Evolutionary conservation across 2,329 filamentous ascomycete species (phyloP).

Genomic region (Cylindrodendrum hubeiense): DNA sequence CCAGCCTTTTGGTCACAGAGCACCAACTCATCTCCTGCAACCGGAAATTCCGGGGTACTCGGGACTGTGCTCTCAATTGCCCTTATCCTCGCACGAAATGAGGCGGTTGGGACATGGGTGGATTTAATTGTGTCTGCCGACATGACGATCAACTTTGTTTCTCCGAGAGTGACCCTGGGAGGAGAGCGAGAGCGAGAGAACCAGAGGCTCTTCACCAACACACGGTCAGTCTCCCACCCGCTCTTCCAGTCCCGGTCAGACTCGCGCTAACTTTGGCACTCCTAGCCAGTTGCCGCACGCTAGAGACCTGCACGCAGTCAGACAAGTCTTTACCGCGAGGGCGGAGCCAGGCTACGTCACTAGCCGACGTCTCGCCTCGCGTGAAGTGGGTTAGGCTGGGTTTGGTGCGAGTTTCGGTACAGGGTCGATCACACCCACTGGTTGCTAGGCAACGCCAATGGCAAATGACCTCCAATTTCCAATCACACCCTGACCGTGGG

Average conservation of each 20-base stretch:
- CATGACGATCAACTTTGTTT: not conserved
- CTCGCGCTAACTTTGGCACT: not conserved
- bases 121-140: conserved; percentile 13
- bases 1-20: conserved; percentile 10
- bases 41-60: conserved; percentile 13
- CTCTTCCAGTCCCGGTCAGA: not conserved
- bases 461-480: conserved; percentile 28
- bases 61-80: conserved; percentile 1
- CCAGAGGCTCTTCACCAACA: not conserved
- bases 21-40: conserved; percentile 12
- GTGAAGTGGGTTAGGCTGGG: conserved; percentile 29
- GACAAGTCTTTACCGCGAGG: conserved; percentile 13
- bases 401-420: conserved; percentile 12
- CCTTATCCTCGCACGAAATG: not conserved
- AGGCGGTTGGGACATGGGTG: not conserved
- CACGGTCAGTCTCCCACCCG: too few relatives aligned
- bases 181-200: not conserved
- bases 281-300: conserved; percentile 7
- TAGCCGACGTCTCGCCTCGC: conserved; percentile 36
- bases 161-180: not conserved
- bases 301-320: conserved; percentile 12
- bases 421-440: conserved; percentile 12
- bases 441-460: conserved; percentile 41
- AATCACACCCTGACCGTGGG: conserved; percentile 15
- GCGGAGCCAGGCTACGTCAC: conserved; percentile 43